A percentile compares a stretch with the other conserved stretches of the same genome.
phyloP scores from a whole-genome alignment of 768 basidiomycete species.

The Paxillus ammoniavirescens region DNA sequence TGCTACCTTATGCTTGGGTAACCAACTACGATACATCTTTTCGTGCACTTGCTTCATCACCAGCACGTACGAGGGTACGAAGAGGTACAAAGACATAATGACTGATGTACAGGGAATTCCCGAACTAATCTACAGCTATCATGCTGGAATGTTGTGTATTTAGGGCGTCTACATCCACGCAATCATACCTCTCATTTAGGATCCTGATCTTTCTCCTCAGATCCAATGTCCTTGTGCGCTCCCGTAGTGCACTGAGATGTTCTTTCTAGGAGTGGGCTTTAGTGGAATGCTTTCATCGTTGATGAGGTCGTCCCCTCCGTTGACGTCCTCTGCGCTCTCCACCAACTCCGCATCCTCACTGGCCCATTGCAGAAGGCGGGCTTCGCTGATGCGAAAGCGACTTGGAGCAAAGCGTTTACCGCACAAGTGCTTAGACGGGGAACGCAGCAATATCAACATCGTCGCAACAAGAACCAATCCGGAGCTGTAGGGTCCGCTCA shows the following conservation, averaged over 20 bases:
- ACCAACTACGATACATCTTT: conserved; percentile 2
- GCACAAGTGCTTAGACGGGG: background rate
- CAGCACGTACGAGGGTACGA: background rate
- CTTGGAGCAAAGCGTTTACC: background rate
- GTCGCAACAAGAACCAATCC: background rate
- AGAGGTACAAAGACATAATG: conserved; percentile 1
- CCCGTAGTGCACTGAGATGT: background rate
- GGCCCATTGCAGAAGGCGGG: conserved; percentile 1
- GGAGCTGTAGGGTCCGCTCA: background rate
- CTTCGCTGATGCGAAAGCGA: conserved; percentile 2
- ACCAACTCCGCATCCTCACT: background rate
- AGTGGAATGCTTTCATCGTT: conserved; percentile 1
- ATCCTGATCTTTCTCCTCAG: background rate
- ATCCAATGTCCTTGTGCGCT: background rate
- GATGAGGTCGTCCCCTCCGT: background rate
- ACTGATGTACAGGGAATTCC: background rate
- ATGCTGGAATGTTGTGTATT: background rate
- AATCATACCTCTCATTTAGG: background rate
- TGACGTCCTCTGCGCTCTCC: conserved; percentile 1
- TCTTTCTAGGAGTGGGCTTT: conserved; percentile 4
- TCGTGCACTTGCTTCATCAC: background rate
- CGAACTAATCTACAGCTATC: background rate
- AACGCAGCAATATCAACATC: background rate
- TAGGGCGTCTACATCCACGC: background rate
- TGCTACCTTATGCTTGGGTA: background rate